Base-by-base conservation (phyloP, 768 basidiomycete species). In the Strobilomyces echinocephalus region DNA sequence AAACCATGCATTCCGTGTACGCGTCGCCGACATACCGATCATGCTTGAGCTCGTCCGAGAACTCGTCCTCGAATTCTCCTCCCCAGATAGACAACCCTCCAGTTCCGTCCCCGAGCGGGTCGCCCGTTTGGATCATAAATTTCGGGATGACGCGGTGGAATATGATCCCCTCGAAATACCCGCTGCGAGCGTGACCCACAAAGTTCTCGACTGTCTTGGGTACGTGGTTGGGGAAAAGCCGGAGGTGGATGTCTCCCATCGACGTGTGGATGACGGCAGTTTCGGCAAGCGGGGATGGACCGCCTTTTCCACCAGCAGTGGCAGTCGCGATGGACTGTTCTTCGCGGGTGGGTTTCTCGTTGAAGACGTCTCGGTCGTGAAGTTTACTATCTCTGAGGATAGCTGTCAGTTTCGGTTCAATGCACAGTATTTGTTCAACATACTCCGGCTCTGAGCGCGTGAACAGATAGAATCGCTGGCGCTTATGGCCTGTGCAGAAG, bases 151-250 rank as follows among this genome's bases (percentile, higher is more conserved):
- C 91, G 53, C 97, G 88, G 69, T 99, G 97, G 77, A 98, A 97
- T 63, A 97, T 82, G 53, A 97, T 77, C 12, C 87, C 85, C 67
- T 99, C 95, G 64, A 88, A 98, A 73, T 88, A 98, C 2, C 91
- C 85, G 60, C 85, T 90, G 60, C 89, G 78, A 15, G 91, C 82
- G 62, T 95, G 91, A 1, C 91, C 93, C 21, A 95, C 88, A 71
- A 99, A 98, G 74, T 97, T 99, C 73, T 99, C 97, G 36, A 99
- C 95, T 1, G 97, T 83, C 70, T 89, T 97, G 4, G 97, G 97
- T 5, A 91, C 89, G 51, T 91, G 85, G 58, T 90, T 81, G 1
- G 97, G 97, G 82, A 92, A 97, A 40, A 94, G 72, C 5, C 85
- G 83, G 61, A 95, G 64, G 61, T 90, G 88, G 52, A 99, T 95